Conservation (phyloP, 2,329 filamentous ascomycete genomes). For the Clonostachys rosea region DNA sequence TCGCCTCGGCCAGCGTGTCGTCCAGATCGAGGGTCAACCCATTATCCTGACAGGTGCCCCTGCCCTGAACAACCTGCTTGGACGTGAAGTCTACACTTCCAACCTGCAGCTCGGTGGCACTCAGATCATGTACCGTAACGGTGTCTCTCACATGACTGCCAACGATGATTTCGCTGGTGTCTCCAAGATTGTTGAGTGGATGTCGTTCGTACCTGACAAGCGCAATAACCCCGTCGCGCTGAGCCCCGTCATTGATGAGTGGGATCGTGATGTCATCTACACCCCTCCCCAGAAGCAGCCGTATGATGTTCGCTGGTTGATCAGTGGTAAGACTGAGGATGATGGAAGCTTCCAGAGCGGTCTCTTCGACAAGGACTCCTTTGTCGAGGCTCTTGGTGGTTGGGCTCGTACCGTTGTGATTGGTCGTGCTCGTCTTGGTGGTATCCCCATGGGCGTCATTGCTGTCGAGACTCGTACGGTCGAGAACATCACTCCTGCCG, state of each 20-base stretch:
- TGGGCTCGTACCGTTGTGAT: conserved; percentile 98
- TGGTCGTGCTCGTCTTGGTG: conserved; percentile 90
- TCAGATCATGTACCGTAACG: conserved; percentile 99
- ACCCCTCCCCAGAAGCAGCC: conserved; percentile 76
- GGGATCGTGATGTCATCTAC: conserved; percentile 90
- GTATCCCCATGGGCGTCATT: conserved; percentile 98
- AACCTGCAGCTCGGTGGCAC: conserved; percentile 99
- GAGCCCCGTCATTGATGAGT: conserved; percentile 75
- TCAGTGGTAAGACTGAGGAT: conserved; percentile 78
- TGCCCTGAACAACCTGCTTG: conserved; percentile 96
- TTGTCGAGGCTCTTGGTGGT: conserved; percentile 92
- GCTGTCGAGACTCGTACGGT: conserved; percentile 93
- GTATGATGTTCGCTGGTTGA: conserved; percentile 93
- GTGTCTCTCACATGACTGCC: conserved; percentile 98
- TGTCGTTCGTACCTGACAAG: conserved; percentile 95
- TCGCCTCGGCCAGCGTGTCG: conserved; percentile 94
- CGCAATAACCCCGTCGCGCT: conserved; percentile 92
- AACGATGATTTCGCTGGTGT: conserved; percentile 97
- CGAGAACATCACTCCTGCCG: conserved; percentile 94
- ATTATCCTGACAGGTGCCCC: conserved; percentile 98
- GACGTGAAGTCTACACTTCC: conserved; percentile 97
- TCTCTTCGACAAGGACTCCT: conserved; percentile 95
- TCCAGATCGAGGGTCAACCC: conserved; percentile 97
- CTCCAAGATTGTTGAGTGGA: conserved; percentile 95
- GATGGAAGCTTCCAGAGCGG: conserved; percentile 70